Evolutionary conservation across 208 protist genomes (phyloP), one percentile per base, ranked within the genome.

Genomic region (Leishmania amazonensis): DNA sequence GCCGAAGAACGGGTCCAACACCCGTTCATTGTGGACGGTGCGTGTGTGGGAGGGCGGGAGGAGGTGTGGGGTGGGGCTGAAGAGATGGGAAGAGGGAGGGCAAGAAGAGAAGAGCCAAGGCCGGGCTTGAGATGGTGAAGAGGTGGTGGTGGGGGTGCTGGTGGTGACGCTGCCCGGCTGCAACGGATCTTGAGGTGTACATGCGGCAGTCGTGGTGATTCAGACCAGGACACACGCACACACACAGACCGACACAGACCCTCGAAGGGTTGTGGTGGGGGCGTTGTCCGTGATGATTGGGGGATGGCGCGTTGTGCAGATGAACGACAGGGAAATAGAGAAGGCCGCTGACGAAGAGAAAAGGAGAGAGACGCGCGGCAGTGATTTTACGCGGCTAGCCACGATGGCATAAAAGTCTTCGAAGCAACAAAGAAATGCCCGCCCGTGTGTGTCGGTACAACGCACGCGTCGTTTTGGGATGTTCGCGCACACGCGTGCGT

Each of bases 211-310:
- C 62, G 31, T 40, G 31, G 62, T 40, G 28, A 62, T 28, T 73
- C 78, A 81, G 38, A 81, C 75, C 62, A 35, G 64, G 13, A 67
- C 70, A 54, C 40, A 75, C 19, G 17, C 54, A 9, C 13, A 21
- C 54, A 58, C 17, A 5, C 54, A 75, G 49, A 57, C 9, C 7
- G 58, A 31, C 58, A 35, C 24, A 64, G 6, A 1, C 51, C 21
- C 51, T 21, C 51, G 51, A 21, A 21, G 51, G 21, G 51, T 0
- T 54, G 51, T 54, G 15, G 51, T 54, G 51, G 15, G 15, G 51
- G 51, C 51, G 51, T 76, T 76, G 58, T 31, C 28, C 28, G 58
- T 17, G 28, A 9, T 64, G 58, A 64, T 64, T 64, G 7, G 47
- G 4, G 47, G 19, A 57, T 76, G 47, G 15, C 42, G 74, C 9